Conservation (phyloP, 805 yeast genomes). For the Ogataea minuta region DNA sequence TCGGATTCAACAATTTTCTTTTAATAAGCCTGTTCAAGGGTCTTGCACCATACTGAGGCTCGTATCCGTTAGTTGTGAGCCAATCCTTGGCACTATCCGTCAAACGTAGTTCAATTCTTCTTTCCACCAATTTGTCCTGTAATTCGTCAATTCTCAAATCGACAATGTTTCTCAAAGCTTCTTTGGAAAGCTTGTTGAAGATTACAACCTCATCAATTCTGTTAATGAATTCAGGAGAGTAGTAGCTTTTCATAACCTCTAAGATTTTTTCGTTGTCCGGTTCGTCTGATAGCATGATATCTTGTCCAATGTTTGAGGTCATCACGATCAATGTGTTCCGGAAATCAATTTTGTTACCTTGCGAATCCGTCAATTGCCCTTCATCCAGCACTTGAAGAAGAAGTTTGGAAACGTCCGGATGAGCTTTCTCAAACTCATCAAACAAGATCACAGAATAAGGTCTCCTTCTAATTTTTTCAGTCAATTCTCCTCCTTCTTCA, state of each 20-base stretch:
- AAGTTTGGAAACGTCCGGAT: slow-evolving; percentile 89
- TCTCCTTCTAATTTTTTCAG: slow-evolving; percentile 93
- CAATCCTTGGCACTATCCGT: slow-evolving; percentile 67
- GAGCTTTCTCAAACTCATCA: slow-evolving; percentile 97
- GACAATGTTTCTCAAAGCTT: slow-evolving; percentile 73
- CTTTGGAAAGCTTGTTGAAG: slow-evolving; percentile 83
- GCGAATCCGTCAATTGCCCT: slow-evolving; percentile 91
- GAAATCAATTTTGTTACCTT: slow-evolving; percentile 92
- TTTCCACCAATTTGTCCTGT: slow-evolving; percentile 70
- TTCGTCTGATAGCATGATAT: slow-evolving; percentile 70
- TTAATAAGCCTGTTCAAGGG: slow-evolving; percentile 91
- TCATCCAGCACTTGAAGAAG: slow-evolving; percentile 91
- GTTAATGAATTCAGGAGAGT: slow-evolving; percentile 95
- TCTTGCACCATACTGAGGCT: slow-evolving; percentile 90
- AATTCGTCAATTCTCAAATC: slow-evolving; percentile 83
- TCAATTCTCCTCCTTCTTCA: slow-evolving; percentile 93
- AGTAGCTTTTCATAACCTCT: slow-evolving; percentile 64
- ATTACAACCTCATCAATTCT: slow-evolving; percentile 92
- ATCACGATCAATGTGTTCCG: slow-evolving; percentile 91
- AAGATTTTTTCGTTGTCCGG: slow-evolving; percentile 58
- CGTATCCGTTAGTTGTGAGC: slow-evolving; percentile 85
- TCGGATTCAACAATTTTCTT: slow-evolving; percentile 78
- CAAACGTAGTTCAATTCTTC: slow-evolving; percentile 61
- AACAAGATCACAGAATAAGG: slow-evolving; percentile 91
- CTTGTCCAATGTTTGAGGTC: slow-evolving; percentile 98